phyloP scores from a whole-genome alignment of 2,329 filamentous ascomycete genomes.

The Penicillium italicum region DNA sequence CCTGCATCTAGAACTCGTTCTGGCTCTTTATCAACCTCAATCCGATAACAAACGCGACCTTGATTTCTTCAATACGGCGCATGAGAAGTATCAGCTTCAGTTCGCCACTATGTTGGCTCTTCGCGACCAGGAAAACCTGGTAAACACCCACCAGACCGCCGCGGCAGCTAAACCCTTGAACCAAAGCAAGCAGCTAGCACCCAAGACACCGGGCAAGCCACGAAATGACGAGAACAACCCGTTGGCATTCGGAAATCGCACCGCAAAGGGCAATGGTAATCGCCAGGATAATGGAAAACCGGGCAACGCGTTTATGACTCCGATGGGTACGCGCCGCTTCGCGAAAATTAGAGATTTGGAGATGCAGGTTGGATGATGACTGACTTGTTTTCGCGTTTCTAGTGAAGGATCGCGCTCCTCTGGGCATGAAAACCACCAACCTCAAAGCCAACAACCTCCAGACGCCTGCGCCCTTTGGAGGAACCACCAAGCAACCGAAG shows the following conservation, averaged over 20 bases:
- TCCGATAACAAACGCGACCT: constrained; percentile 9
- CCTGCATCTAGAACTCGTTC: constrained; percentile 23
- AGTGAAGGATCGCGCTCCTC: constrained; percentile 68
- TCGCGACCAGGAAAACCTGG: constrained; percentile 83
- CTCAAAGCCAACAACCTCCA: constrained; percentile 71
- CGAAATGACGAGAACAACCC: constrained; percentile 88
- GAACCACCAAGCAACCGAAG: constrained; percentile 48
- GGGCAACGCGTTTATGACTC: constrained; percentile 69
- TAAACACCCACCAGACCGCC: constrained; percentile 68
- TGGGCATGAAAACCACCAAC: constrained; percentile 96
- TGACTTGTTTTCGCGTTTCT: constrained; percentile 33
- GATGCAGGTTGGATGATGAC: background rate
- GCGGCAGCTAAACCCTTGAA: constrained; percentile 69
- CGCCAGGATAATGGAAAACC: constrained; percentile 57
- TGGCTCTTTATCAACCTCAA: constrained; percentile 7
- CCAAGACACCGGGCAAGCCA: constrained; percentile 77
- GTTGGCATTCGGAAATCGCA: constrained; percentile 56
- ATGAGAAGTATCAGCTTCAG: constrained; percentile 20
- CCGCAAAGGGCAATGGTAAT: constrained; percentile 53
- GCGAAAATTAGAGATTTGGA: background rate
- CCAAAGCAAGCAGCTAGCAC: constrained; percentile 60
- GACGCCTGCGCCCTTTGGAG: constrained; percentile 61
- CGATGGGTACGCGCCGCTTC: constrained; percentile 61
- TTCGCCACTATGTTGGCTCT: constrained; percentile 65
- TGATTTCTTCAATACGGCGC: constrained; percentile 11